Base-by-base conservation (phyloP, 2,329 filamentous ascomycete genomes). In the Fusarium goolgardi region DNA sequence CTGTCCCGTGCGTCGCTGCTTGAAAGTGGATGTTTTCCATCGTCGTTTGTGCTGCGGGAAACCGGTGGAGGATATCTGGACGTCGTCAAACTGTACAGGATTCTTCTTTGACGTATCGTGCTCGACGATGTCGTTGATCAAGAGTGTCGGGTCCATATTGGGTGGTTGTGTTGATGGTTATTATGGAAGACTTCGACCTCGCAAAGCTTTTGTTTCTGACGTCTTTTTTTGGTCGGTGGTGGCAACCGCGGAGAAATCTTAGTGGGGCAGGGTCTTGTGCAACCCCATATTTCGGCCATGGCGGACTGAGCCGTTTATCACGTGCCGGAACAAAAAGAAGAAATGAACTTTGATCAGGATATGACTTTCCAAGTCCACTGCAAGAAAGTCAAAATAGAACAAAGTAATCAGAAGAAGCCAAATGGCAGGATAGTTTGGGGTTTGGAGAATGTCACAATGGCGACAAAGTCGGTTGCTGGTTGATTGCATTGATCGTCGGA, bases 11-110 rank as follows among this genome's bases (percentile, higher is more conserved):
- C 74, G 77, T 69, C 67, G 78, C 73, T 92, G 89, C 77, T 93
- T 97, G 82, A 97, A 97, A 3, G 91, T 86, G 3, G 94, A 97
- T 10, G 87, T 80, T 59, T 86, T 86, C 57, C 83, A 85, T 69
- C 94, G 89, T 77, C 92, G 93, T 78, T 91, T 96, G 78, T 94
- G 94, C 60, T 90, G 88, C n/a, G 96, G 96, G 71, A 98, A 98
- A 2, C 96, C 96, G 15, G 87, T 89, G 6, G 83, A 78, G 4
- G 79, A 77, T 29, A 73, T 63, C 34, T 75, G 65, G 21, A 83
- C 81, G 12, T 81, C 79, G 52, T 86, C 87, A 40, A 87, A 81
- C 46, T 85, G 84, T 16, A 90, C 89, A 6, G 91, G 84, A 66
- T 87, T 89, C 23, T 88, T 83, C 25, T 83, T 79, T 16, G 82